phyloP scores from a whole-genome alignment of 169 alveolate species.

The Plasmodium vinckei region DNA sequence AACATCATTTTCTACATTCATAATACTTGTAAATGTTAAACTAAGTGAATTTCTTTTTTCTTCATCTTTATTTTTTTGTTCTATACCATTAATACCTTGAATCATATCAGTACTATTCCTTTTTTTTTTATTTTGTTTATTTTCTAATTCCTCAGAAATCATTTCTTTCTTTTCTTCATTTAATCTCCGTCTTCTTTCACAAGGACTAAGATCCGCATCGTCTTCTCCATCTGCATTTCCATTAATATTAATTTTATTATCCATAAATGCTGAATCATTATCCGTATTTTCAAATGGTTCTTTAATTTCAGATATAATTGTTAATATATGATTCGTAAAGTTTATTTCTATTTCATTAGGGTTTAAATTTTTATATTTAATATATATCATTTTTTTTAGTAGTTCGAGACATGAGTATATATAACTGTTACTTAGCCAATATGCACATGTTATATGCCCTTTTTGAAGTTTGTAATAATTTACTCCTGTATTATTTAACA shows the following conservation, averaged over 20 bases:
- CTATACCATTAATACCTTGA: neutral
- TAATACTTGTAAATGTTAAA: conserved; percentile 15
- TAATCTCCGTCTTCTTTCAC: neutral
- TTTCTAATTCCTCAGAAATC: neutral
- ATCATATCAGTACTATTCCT: neutral
- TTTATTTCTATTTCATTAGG: conserved; percentile 42
- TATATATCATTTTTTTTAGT: conserved; percentile 67
- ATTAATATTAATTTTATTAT: conserved; percentile 2
- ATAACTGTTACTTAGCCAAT: conserved; percentile 70
- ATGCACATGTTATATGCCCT: conserved; percentile 72
- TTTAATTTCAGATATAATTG: conserved; percentile 63
- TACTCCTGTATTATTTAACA: conserved; percentile 65
- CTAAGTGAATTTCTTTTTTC: conserved; percentile 20
- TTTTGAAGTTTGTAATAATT: conserved; percentile 70
- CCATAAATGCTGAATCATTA: conserved; percentile 13
- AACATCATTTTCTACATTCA: conserved; percentile 66
- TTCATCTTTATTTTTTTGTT: neutral
- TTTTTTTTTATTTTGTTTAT: conserved; percentile 5
- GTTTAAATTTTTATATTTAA: conserved; percentile 26
- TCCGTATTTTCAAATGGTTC: conserved; percentile 70
- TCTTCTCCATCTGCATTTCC: neutral
- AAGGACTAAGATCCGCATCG: neutral
- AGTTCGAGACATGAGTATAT: conserved; percentile 58
- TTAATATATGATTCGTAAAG: conserved; percentile 44
- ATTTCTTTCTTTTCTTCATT: too few species aligned